phyloP scores from a whole-genome alignment of 352 stramenopile genomes.

The Phytophthora brassicae region DNA sequence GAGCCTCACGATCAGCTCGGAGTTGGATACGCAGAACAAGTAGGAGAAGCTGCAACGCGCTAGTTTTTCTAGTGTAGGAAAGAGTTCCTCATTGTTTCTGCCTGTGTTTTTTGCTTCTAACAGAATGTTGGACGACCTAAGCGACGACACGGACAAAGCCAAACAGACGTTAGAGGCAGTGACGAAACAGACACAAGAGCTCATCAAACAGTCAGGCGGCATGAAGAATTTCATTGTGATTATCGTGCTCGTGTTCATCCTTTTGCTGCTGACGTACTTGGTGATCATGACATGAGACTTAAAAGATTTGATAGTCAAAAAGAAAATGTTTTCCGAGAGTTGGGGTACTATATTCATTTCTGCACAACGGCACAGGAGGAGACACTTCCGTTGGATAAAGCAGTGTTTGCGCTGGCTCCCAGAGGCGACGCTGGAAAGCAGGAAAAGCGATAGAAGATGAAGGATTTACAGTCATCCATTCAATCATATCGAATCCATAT shows the following conservation, averaged over 20 bases:
- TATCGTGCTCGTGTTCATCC: conserved; percentile 82
- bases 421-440: conserved; percentile 4
- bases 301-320: not conserved
- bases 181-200: conserved; percentile 85
- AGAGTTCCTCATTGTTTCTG: no score
- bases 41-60: conserved; percentile 29
- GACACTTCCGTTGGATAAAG: not conserved
- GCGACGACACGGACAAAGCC: conserved; percentile 80
- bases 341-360: conserved; percentile 35
- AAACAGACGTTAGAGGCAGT: conserved; percentile 70
- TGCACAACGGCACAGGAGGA: conserved; percentile 3
- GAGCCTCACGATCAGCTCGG: conserved; percentile 82
- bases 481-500: conserved; percentile 42
- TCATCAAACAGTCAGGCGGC: conserved; percentile 83
- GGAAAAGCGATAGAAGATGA: conserved; percentile 29
- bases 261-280: conserved; percentile 85
- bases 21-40: conserved; percentile 83
- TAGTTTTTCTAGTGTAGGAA: no score
- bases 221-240: conserved; percentile 89
- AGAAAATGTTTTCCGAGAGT: no score
- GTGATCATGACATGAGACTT: conserved; percentile 84
- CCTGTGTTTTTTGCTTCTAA: not conserved
- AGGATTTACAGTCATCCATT: conserved; percentile 46
- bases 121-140: conserved; percentile 86
- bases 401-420: not conserved